Evolutionary conservation across 2,329 filamentous ascomycete genomes (phyloP).

Genomic region (Cercospora sesami): DNA sequence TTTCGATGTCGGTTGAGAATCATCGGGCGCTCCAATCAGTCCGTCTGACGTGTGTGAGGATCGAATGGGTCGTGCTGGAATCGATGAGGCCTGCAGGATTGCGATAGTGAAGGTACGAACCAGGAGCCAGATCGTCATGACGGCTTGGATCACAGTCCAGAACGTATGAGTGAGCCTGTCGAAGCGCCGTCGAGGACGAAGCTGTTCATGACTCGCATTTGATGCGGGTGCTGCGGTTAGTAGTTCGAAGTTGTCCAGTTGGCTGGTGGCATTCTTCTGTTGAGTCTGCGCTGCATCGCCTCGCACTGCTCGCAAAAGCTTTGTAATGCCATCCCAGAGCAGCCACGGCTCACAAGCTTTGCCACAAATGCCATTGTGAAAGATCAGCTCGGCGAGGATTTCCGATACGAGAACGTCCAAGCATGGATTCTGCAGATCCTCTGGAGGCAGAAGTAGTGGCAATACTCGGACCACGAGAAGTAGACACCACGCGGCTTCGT

Average conservation of each 20-base stretch:
- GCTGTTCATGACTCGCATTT: conserved; percentile 3
- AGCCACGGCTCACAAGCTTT: conserved; percentile 86
- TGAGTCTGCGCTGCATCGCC: conserved; percentile 26
- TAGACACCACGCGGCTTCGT: conserved; percentile 82
- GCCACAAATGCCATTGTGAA: conserved; percentile 77
- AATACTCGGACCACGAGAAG: conserved; percentile 81
- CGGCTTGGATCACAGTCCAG: conserved; percentile 23
- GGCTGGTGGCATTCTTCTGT: conserved; percentile 24
- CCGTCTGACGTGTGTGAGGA: conserved; percentile 13
- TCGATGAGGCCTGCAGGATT: conserved; percentile 66
- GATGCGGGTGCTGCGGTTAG: conserved; percentile 44
- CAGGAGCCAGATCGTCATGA: conserved; percentile 46
- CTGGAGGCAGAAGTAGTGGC: conserved; percentile 81
- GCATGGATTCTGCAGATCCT: conserved; percentile 86
- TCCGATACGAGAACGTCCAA: conserved; percentile 80
- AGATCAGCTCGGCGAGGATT: conserved; percentile 84
- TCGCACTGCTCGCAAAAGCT: conserved; percentile 55
- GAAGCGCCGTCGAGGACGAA: conserved; percentile 21
- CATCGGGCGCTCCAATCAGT: background rate
- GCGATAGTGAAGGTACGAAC: conserved; percentile 66
- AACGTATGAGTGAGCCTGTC: conserved; percentile 23
- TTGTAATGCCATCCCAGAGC: conserved; percentile 79
- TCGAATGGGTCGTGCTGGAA: conserved; percentile 55
- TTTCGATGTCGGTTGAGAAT: background rate
- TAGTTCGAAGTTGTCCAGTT: conserved; percentile 59